Base-by-base conservation (phyloP, 2,329 filamentous ascomycete genomes). In the Diaporthe nobilis region DNA sequence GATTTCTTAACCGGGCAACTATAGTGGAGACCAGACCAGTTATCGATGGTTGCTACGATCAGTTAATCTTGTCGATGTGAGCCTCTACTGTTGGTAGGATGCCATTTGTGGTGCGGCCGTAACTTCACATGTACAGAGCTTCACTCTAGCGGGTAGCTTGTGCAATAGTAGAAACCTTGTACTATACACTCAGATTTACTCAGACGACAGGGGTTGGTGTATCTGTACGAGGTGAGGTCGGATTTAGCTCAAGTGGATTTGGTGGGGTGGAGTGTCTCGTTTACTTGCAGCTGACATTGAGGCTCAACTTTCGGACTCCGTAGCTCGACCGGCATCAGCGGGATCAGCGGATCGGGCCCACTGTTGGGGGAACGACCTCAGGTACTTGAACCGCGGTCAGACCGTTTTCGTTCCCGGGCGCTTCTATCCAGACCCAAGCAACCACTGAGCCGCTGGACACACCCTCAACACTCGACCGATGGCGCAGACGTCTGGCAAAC, bases 401-500 rank as follows among this genome's bases (percentile, higher is more conserved):
- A 28, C 42, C 71, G 10, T 49, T 13, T 15, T 34, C 31, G 20
- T 20, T 20, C 49, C 34, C n/a, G 34, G 49, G 34, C 65, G 51
- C 31, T 55, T 39, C 47, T 42, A 20, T 10, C 9, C 65, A 70
- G 65, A 70, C n/a, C n/a, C 49, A 55, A 68, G 63, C 34, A n/a
- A 51, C 39, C 63, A 75, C 71, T 71, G 58, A 78, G 73, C 72
- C 39, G 65, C 57, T 44, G 47, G 47, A 75, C 37, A 76, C 25
- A 76, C 28, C 17, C 28, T 53, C 28, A 42, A 20, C 20, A 28
- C 39, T 12, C 58, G 51, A 42, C 57, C 55, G 7, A 78, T 75
- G 76, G 78, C 72, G 74, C 65, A 74, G 51, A 13, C 77, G 58
- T 47, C 79, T 47, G 57, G 51, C 47, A 72, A 80, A 39, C 83